phyloP scores from a whole-genome alignment of 441 rosid genomes.

The Aleurites moluccanus region DNA sequence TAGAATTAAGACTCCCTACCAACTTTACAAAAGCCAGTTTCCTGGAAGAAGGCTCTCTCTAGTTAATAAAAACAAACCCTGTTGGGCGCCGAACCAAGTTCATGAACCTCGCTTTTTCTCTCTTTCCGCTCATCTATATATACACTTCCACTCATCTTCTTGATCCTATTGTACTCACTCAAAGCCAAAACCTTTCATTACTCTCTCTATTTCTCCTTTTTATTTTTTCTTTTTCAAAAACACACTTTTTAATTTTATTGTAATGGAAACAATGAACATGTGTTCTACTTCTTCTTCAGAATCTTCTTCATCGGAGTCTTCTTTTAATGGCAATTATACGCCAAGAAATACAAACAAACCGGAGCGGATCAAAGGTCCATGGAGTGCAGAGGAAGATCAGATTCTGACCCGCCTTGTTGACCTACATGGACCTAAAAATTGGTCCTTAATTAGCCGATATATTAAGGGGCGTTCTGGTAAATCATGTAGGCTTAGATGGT shows the following conservation, averaged over 20 bases:
- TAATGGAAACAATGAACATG: constrained; percentile 38
- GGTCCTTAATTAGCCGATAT: constrained; percentile 62
- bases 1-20: constrained; percentile 31
- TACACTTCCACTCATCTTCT: background rate
- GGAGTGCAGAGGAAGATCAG: constrained; percentile 77
- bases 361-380: constrained; percentile 62
- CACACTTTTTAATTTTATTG: background rate
- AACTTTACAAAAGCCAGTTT: constrained; percentile 59
- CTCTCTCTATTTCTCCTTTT: background rate
- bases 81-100: constrained; percentile 28
- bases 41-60: constrained; percentile 40
- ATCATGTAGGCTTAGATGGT: constrained; percentile 73
- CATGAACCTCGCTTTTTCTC: constrained; percentile 27
- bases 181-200: background rate
- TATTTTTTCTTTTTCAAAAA: background rate
- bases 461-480: constrained; percentile 70
- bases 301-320: constrained; percentile 55
- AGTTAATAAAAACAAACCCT: constrained; percentile 1
- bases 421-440: constrained; percentile 56
- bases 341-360: constrained; percentile 24
- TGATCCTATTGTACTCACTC: background rate
- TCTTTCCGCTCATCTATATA: background rate
- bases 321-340: constrained; percentile 26
- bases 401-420: constrained; percentile 55
- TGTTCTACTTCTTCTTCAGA: constrained; percentile 48